These are phyloP conservation scores for Aspergillus hiratsukae DNA, from an alignment of 2,329 filamentous ascomycete genomes.

Conservation along the genomic window DNA sequence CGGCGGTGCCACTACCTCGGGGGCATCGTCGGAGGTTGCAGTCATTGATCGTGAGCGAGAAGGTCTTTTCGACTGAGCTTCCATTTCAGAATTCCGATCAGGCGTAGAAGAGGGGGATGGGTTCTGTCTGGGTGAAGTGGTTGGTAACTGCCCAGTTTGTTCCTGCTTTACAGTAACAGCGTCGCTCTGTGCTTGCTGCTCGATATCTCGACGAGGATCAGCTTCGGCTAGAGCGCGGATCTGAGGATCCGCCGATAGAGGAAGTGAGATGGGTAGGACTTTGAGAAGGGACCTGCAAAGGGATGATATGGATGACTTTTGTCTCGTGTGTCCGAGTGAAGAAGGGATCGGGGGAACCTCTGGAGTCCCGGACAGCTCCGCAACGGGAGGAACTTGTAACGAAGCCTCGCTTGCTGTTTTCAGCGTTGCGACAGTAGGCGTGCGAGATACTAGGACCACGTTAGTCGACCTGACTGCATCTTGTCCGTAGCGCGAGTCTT, in stretches of 20 bases:
- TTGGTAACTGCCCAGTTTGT: background rate
- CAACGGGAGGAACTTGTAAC: conserved; percentile 9
- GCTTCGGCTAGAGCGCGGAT: conserved; percentile 32
- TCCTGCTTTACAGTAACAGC: background rate
- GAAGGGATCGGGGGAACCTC: conserved; percentile 17
- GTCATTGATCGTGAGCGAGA: conserved; percentile 23
- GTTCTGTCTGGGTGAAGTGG: background rate
- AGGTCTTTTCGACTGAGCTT: background rate
- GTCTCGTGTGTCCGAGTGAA: conserved; percentile 21
- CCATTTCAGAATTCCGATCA: background rate
- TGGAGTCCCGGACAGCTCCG: conserved; percentile 21
- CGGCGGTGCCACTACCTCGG: conserved; percentile 28
- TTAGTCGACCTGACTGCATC: conserved; percentile 16
- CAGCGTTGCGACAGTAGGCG: conserved; percentile 25
- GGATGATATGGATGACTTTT: conserved; percentile 34
- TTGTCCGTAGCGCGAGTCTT: conserved; percentile 14
- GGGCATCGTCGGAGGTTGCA: conserved; percentile 32
- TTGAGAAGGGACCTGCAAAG: conserved; percentile 32
- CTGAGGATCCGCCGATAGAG: conserved; percentile 34
- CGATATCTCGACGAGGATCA: conserved; percentile 22
- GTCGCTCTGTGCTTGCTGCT: conserved; percentile 20
- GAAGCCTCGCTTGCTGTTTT: conserved; percentile 18
- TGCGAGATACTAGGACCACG: conserved; percentile 23
- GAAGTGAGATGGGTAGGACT: conserved; percentile 22
- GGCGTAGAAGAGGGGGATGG: background rate